Evolutionary conservation across 345 rosid species (phyloP).

Genomic region (Eucalyptus coolabah): DNA sequence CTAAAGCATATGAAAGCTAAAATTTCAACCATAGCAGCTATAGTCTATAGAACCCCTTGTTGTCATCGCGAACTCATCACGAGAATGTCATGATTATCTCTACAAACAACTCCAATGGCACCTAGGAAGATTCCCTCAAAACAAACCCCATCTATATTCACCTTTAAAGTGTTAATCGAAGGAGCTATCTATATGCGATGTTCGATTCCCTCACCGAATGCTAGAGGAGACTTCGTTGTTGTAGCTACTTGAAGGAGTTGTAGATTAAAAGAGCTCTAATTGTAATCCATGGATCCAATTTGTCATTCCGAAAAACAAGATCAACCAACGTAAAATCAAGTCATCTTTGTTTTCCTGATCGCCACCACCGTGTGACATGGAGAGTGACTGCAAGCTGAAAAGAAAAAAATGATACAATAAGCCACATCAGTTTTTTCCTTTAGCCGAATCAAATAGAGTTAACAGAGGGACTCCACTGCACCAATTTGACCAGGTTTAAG

Average conservation of each 20-base stretch:
- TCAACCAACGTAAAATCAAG: background rate
- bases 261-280: background rate
- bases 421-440: background rate
- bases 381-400: background rate
- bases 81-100: background rate
- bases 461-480: background rate
- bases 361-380: background rate
- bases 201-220: background rate
- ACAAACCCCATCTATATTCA: background rate
- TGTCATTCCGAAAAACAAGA: background rate
- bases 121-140: background rate
- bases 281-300: background rate
- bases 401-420: background rate
- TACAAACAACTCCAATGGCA: background rate
- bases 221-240: background rate
- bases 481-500: background rate
- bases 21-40: too few relatives aligned
- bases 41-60: too few relatives aligned
- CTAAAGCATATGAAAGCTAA: too few relatives aligned
- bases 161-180: background rate
- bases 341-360: too few relatives aligned
- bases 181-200: background rate
- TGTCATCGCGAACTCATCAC: too few relatives aligned
- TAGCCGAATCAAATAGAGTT: background rate
- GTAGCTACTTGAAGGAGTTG: background rate